Evolutionary conservation across 2,329 filamentous ascomycete species (phyloP).

Genomic region (Arthrobotrys pseudoclavata): DNA sequence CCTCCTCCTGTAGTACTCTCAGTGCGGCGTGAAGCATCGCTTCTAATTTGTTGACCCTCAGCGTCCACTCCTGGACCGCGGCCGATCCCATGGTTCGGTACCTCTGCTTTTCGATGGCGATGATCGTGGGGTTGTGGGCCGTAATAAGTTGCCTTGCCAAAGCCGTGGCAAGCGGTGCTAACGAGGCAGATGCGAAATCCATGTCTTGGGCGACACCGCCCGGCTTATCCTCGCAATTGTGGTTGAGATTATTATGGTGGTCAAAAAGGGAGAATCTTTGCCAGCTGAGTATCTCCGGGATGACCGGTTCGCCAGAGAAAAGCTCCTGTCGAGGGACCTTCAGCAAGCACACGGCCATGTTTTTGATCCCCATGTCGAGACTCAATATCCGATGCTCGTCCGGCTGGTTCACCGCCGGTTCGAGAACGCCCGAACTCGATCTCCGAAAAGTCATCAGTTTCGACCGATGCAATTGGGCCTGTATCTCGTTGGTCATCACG

Average conservation of each 20-base stretch:
- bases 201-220: constrained; percentile 28
- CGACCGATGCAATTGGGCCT: constrained; percentile 11
- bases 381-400: constrained; percentile 73
- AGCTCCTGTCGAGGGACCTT: constrained; percentile 35
- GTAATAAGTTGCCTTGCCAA: constrained; percentile 40
- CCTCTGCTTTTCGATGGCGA: constrained; percentile 77
- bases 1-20: constrained; percentile 70
- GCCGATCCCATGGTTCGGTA: constrained; percentile 75
- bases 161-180: constrained; percentile 31
- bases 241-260: background rate
- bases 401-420: constrained; percentile 16
- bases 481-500: constrained; percentile 32
- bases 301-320: background rate
- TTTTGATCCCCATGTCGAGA: constrained; percentile 87
- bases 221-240: background rate
- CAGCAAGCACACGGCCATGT: constrained; percentile 80
- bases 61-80: constrained; percentile 83
- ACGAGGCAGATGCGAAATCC: constrained; percentile 65
- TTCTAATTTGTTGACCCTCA: constrained; percentile 85
- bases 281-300: constrained; percentile 63
- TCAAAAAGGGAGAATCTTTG: constrained; percentile 55
- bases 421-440: constrained; percentile 25
- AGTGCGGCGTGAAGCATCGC: constrained; percentile 82
- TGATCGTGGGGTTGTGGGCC: constrained; percentile 73
- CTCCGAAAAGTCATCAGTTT: constrained; percentile 10